Base-by-base conservation (phyloP, 495 filamentous ascomycete genomes). In the Melanomma pulvis-pyrius region DNA sequence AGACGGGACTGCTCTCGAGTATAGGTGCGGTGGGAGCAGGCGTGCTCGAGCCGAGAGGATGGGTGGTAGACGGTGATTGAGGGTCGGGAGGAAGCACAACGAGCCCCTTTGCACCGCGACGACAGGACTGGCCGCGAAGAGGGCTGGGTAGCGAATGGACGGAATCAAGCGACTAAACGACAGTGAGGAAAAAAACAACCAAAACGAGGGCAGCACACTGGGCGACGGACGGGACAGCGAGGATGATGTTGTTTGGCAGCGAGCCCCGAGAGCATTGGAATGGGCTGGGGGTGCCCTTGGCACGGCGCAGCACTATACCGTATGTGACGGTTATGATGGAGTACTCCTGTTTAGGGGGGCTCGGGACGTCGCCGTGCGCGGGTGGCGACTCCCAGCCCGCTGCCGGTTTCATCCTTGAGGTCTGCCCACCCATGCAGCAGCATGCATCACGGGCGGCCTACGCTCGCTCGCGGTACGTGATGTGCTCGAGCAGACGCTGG, bases 101-200 rank as follows among this genome's bases (percentile, higher is more conserved):
- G n/a, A 29, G 54, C 17, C 19, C 51, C 51, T 55, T 36, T 55
- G 25, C 51, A 34, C 51, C 6, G 11, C 21, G n/a, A 55, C 51
- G 9, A 11, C 25, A 50, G 7, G 7, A 26, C 48, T 11, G 22
- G 2, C 2, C 4, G 39, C 39, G 17, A 44, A 44, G 17, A 44
- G 39, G 55, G 28, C 7, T 26, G 50, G 8, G 21, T 41, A 69
- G 55, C 67, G 67, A 69, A 51, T 49, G 67, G 39, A 59, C 24
- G 44, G 24, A 48, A 69, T 64, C 65, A 69, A 69, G 59, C 61
- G 61, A 69, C 44, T 69, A 69, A 69, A 63, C 67, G 67, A 69
- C 44, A 34, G 67, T 69, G 39, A 54, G 53, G 56, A 58, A 49
- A 19, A 61, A 63, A 47, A 59, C 36, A 12, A 28, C 58, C 60